phyloP scores from a whole-genome alignment of 2,329 filamentous ascomycete genomes.

The Paecilomyces formosus region DNA sequence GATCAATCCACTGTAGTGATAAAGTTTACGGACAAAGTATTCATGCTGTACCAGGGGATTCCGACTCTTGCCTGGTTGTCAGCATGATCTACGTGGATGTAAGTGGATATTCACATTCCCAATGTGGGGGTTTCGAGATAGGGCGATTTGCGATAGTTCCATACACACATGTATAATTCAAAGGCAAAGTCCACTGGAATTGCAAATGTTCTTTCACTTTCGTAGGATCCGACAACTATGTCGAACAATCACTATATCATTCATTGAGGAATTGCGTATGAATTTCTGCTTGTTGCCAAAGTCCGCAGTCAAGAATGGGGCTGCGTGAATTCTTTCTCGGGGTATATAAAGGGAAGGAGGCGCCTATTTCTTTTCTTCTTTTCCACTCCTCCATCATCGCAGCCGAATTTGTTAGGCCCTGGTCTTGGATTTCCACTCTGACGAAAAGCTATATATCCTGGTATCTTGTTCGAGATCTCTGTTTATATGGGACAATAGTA shows the following conservation, averaged over 20 bases:
- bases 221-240: background rate
- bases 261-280: background rate
- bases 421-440: background rate
- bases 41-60: background rate
- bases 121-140: background rate
- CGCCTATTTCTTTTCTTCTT: background rate
- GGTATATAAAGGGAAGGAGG: background rate
- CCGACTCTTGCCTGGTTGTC: background rate
- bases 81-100: background rate
- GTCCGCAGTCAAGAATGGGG: background rate
- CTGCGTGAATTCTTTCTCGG: background rate
- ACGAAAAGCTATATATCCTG: too few species aligned
- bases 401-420: background rate
- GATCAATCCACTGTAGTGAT: background rate
- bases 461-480: too few species aligned
- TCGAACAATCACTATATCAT: background rate
- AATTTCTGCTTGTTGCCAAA: background rate
- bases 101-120: background rate
- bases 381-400: background rate
- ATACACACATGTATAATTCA: background rate
- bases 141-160: background rate
- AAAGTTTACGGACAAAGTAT: background rate
- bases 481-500: too few species aligned
- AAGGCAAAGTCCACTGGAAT: background rate
- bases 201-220: background rate